A percentile compares a stretch with the other conserved stretches of the same genome.
phyloP scores from a whole-genome alignment of 148 eudicot genomes.

The Spergularia marina region DNA sequence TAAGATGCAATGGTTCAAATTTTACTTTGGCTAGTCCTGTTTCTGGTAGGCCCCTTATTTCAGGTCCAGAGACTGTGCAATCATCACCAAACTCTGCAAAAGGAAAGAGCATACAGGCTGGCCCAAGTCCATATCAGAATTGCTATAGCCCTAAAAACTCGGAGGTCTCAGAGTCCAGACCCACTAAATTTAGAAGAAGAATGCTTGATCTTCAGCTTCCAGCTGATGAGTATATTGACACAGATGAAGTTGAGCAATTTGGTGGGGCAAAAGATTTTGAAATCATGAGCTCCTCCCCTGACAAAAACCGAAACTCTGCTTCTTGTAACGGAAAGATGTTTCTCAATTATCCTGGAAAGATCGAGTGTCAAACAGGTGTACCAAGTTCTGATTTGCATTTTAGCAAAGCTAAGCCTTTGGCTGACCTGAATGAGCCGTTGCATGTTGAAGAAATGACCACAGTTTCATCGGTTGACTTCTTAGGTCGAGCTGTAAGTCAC shows the following conservation, averaged over 20 bases:
- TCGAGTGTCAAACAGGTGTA: conserved; percentile 29
- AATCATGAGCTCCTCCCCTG: conserved; percentile 21
- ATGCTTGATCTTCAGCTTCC: conserved; percentile 77
- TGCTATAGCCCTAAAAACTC: conserved; percentile 48
- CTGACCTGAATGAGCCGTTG: conserved; percentile 78
- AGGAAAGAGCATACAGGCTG: conserved; percentile 38
- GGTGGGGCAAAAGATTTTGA: conserved; percentile 26
- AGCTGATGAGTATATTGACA: conserved; percentile 64
- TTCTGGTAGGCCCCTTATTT: conserved; percentile 33
- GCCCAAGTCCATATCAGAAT: conserved; percentile 31
- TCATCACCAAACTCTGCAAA: conserved; percentile 40
- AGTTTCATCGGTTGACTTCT: conserved; percentile 38
- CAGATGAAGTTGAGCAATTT: conserved; percentile 50
- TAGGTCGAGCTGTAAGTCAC: conserved; percentile 23
- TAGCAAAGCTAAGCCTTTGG: conserved; percentile 47
- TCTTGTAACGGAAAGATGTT: conserved; percentile 26
- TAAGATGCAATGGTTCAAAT: conserved; percentile 47
- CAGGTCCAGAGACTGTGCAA: conserved; percentile 33
- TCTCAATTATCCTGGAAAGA: conserved; percentile 28
- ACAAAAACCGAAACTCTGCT: conserved; percentile 25
- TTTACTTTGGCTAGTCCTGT: conserved; percentile 37
- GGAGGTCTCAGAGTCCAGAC: conserved; percentile 65
- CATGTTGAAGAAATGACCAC: conserved; percentile 43
- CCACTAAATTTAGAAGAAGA: conserved; percentile 66
- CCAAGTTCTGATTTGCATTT: conserved; percentile 30